Base-by-base conservation (phyloP, 108 stramenopile genomes). In the Cyclotella sp. region DNA sequence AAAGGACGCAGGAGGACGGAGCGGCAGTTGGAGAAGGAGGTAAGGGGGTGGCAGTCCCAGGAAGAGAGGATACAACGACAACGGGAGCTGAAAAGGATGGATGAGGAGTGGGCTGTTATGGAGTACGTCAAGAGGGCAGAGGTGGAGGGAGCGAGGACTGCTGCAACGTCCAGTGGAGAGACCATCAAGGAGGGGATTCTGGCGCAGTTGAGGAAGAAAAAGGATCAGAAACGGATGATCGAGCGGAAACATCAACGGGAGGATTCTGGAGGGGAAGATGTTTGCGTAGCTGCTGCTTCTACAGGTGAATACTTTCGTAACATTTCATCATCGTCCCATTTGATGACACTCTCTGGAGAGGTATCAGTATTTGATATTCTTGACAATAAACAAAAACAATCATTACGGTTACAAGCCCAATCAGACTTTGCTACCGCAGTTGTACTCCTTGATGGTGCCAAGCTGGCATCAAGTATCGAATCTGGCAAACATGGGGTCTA, bases 391-490 rank as follows among this genome's bases (percentile, higher is more conserved):
- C 14, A 62, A 16, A 0, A 40, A 30, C 59, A 47, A 29, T 68
- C 44, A 30, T 34, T 86, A 60, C 76, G 89, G 12, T 68, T 95
- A 16, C 91, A 92, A 76, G 86, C 89, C n/a, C 80, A 89, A 80
- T 95, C 94, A 8, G 91, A 95, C 52, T 95, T 94, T 86, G 84
- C 79, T 14, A 95, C 94, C 12, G 86, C 87, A 51, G 94, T 83
- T 3, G 64, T 91, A 22, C 72, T 92, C 0, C 60, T 91, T 44
- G 83, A 89, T 41, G 65, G 45, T 68, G 46, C 40, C 40, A 82
- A 81, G 63, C 40, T 70, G 62, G 46, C 26, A 54, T 73, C 74
- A 41, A 45, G 43, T 19, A 15, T 39, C 34, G 18, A 60, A 29
- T 46, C 47, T 34, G 59, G 55, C 27, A 52, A 30, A 12, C 57